Base-by-base conservation (phyloP, 371 early-diverging fungal species). In the Rhizopus arrhizus region DNA sequence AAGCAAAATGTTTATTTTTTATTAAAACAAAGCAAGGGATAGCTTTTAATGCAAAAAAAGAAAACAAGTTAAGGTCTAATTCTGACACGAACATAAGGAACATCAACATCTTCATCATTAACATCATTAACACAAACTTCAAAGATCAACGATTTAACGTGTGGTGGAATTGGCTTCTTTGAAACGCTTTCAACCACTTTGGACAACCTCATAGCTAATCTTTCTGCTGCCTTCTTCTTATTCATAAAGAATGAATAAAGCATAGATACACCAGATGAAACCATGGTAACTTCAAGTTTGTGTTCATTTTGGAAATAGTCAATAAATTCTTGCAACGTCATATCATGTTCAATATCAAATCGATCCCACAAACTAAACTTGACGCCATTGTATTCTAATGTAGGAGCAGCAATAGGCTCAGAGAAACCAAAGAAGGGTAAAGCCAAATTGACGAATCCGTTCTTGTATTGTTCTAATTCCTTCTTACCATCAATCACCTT, bases 361-460 rank as follows among this genome's bases (percentile, higher is more conserved):
- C 96, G 90, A 66, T 97, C 97, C 99, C 99, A 99, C 47, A 97
- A 82, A 32, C 92, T 97, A 67, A 90, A 97, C 72, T 91, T 85
- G 4, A 70, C 78, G 58, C 92, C 95, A 62, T 93, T 81, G 81
- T 96, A 95, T 84, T 91, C 88, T 64, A 85, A 73, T 70, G 84
- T 87, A 49, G 86, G 91, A 4, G 95, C 94, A 10, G 91, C 89
- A 69, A 99, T 94, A 6, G 99, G 99, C 65, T 99, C 99, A 15
- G 99, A 98, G 79, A 97, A 96, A 15, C 93, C 98, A 85, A 99
- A 92, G 90, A 99, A 96, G n/a, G 99, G 99, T 55, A 99, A 77
- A 0, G 99, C 99, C 65, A 99, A 76, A 77, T 99, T 99, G 61
- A 99, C 85, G 73, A 99, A 99, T 3, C 97, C 98, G 77, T 99